Conservation (phyloP, 106 monocot species). For the Apostasia shenzhenica region DNA sequence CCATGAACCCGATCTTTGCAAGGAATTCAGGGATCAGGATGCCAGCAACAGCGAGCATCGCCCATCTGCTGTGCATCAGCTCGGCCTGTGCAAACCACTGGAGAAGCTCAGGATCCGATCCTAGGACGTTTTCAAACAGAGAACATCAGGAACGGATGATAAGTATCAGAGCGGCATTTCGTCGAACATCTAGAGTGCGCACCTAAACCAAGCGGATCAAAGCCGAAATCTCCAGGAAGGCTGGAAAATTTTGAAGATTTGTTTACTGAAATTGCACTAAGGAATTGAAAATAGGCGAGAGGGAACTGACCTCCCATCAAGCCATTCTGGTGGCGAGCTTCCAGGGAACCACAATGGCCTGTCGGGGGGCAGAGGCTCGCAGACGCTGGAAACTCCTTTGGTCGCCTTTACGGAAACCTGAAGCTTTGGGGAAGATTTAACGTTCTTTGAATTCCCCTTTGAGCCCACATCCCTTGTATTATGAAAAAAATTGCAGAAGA, state of each 20-base stretch:
- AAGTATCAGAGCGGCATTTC: neutral
- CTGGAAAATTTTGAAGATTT: conserved; percentile 18
- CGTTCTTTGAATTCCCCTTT: neutral
- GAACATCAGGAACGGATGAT: too few relatives aligned
- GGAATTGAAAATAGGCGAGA: neutral
- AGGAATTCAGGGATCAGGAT: conserved; percentile 81
- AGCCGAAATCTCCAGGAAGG: conserved; percentile 87
- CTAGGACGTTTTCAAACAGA: conserved; percentile 18
- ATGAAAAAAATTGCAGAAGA: neutral
- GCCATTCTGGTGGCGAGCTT: conserved; percentile 85
- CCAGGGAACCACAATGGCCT: conserved; percentile 93
- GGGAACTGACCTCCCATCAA: conserved; percentile 71
- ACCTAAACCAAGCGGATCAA: conserved; percentile 91
- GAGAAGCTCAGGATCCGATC: conserved; percentile 73
- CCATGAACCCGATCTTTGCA: conserved; percentile 48
- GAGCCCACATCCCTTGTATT: neutral
- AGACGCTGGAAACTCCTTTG: conserved; percentile 74
- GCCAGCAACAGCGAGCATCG: conserved; percentile 82
- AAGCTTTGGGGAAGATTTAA: conserved; percentile 6
- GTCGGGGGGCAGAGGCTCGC: conserved; percentile 80
- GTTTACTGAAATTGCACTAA: neutral
- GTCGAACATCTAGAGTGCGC: conserved; percentile 4
- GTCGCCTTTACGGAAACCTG: conserved; percentile 23
- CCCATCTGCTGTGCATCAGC: conserved; percentile 85
- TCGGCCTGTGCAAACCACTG: conserved; percentile 93